Conservation (phyloP, 2,329 filamentous ascomycete species). For the Eurotiales sp. region DNA sequence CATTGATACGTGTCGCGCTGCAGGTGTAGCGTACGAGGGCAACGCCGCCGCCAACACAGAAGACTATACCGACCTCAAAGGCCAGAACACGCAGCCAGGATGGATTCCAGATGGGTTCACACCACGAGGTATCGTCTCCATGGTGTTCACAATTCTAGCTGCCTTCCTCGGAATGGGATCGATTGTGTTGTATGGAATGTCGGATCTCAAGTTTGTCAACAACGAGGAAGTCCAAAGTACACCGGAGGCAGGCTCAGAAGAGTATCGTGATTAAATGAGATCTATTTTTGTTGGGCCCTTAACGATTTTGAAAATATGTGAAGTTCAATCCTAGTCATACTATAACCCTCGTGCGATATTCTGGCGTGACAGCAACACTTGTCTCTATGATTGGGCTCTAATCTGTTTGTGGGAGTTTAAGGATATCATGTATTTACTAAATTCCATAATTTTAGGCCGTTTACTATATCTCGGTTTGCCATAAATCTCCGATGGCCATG, state of each 20-base stretch:
- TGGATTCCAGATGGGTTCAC: slow-evolving; percentile 67
- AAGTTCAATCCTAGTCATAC: no score
- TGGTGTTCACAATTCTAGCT: slow-evolving; percentile 66
- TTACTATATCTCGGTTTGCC: no score
- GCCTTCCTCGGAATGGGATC: slow-evolving; percentile 65
- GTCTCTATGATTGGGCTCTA: no score
- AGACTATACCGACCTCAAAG: slow-evolving; percentile 59
- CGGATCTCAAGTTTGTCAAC: slow-evolving; percentile 12
- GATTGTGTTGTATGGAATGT: slow-evolving; percentile 49
- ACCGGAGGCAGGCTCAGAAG: background rate
- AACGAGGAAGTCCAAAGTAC: background rate
- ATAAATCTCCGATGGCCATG: no score
- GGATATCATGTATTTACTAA: no score
- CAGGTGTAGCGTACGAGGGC: slow-evolving; percentile 52
- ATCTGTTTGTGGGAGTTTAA: no score
- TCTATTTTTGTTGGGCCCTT: no score
- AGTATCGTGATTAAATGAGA: background rate
- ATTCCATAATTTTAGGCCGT: no score
- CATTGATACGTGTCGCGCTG: slow-evolving; percentile 22
- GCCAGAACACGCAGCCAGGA: slow-evolving; percentile 54
- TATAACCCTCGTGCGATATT: no score
- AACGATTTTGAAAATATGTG: no score
- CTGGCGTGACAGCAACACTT: no score
- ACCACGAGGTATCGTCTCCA: slow-evolving; percentile 63
- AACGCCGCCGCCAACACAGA: slow-evolving; percentile 70